Conservation (phyloP, 306 rosid genomes). For the Casuarina equisetifolia region DNA sequence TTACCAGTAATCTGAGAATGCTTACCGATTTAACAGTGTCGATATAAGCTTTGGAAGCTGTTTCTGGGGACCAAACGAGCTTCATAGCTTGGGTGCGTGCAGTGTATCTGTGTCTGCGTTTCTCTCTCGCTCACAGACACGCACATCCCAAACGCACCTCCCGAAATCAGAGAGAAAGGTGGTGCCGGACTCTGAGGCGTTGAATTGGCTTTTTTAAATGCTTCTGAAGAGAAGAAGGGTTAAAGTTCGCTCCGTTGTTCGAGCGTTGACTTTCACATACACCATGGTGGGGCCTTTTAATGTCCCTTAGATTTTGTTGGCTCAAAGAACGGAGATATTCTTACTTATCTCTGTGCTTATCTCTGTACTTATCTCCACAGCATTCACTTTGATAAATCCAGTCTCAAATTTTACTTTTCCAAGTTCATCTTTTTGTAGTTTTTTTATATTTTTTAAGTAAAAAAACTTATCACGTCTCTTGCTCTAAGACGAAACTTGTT, state of each 20-base stretch:
- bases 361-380: too few species aligned
- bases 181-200: background rate
- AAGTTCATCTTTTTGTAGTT: too few species aligned
- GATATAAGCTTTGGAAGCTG: slow-evolving; percentile 70
- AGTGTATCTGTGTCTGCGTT: background rate
- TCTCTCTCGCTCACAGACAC: background rate
- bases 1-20: background rate
- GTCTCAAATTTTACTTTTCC: too few species aligned
- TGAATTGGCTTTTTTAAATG: slow-evolving; percentile 18
- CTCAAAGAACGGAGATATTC: too few species aligned
- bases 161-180: background rate
- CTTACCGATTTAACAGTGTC: slow-evolving; percentile 83
- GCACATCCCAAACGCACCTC: too few species aligned
- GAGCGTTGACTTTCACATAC: slow-evolving; percentile 44
- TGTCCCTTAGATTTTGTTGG: background rate
- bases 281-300: slow-evolving; percentile 1
- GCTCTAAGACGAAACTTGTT: too few species aligned
- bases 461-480: too few species aligned
- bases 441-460: too few species aligned
- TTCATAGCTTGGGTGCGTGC: slow-evolving; percentile 41
- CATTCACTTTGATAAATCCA: too few species aligned
- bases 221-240: background rate
- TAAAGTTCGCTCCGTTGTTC: background rate
- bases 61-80: slow-evolving; percentile 94
- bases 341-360: too few species aligned